A percentile compares a stretch with the other conserved stretches of the same genome.
Conservation (phyloP, 768 basidiomycete species). For the Russula griseocarnosa region DNA sequence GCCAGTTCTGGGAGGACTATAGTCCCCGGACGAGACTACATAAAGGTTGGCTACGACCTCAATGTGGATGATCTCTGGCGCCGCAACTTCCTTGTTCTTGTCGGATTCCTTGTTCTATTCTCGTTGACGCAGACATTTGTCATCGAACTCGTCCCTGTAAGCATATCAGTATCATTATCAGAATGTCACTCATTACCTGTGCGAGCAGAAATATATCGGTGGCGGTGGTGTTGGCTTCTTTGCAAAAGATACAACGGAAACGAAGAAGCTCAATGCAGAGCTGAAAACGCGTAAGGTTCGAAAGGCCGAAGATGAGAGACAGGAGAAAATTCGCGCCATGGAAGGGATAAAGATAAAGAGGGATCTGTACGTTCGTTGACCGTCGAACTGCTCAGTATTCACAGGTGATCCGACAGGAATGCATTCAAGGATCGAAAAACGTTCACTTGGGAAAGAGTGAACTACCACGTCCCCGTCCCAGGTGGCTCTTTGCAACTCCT, state of each 20-base stretch:
- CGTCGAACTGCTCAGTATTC: background rate
- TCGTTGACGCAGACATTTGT: slow-evolving; percentile 62
- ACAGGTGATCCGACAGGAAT: slow-evolving; percentile 2
- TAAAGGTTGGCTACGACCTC: slow-evolving; percentile 55
- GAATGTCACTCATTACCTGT: slow-evolving; percentile 21
- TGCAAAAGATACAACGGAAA: slow-evolving; percentile 54
- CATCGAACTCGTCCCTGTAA: slow-evolving; percentile 57
- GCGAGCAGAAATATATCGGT: slow-evolving; percentile 47
- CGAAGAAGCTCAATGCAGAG: slow-evolving; percentile 50
- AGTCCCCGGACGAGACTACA: slow-evolving; percentile 82
- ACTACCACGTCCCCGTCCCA: slow-evolving; percentile 71
- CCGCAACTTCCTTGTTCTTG: slow-evolving; percentile 64
- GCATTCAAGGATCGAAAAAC: slow-evolving; percentile 40
- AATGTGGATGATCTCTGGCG: slow-evolving; percentile 57
- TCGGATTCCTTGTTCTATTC: slow-evolving; percentile 70
- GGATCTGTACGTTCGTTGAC: slow-evolving; percentile 50
- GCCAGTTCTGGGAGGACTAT: slow-evolving; percentile 49
- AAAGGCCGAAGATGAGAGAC: slow-evolving; percentile 33
- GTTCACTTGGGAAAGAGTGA: slow-evolving; percentile 80
- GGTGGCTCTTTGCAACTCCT: slow-evolving; percentile 59
- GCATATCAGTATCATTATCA: slow-evolving; percentile 32
- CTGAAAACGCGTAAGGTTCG: slow-evolving; percentile 48
- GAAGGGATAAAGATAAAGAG: slow-evolving; percentile 36
- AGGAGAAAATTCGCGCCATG: slow-evolving; percentile 29
- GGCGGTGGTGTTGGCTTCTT: slow-evolving; percentile 59